These are phyloP conservation scores for Acorus calamus DNA, from an alignment of 106 monocot species.

Conservation along the genomic window DNA sequence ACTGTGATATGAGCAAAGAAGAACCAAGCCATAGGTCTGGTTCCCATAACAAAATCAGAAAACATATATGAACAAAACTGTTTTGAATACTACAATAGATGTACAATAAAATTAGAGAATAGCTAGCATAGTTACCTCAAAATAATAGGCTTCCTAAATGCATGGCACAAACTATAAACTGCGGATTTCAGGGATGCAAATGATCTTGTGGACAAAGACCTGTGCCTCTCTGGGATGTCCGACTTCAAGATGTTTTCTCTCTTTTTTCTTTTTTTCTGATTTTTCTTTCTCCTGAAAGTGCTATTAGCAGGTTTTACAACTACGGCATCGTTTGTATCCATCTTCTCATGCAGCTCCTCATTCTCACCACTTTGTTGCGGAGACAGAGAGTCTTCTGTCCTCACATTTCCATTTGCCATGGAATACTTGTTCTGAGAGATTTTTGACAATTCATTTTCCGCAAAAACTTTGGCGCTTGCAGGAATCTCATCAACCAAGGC, in stretches of 20 bases:
- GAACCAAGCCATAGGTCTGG: conserved; percentile 88
- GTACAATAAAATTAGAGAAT: background rate
- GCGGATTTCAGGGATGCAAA: conserved; percentile 44
- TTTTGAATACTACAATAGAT: background rate
- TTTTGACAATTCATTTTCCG: too few relatives aligned
- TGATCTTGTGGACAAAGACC: conserved; percentile 5
- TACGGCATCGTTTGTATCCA: conserved; percentile 1
- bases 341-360: too few relatives aligned
- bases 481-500: conserved; percentile 35
- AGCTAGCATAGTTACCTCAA: conserved; percentile 30
- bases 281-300: conserved; percentile 19
- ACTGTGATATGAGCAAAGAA: conserved; percentile 55
- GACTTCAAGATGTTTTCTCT: background rate
- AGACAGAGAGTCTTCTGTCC: background rate
- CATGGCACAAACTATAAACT: conserved; percentile 25
- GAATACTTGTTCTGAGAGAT: too few relatives aligned
- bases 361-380: background rate
- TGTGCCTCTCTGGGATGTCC: conserved; percentile 16
- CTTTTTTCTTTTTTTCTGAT: conserved; percentile 13
- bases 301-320: conserved; percentile 10
- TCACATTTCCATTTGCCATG: background rate
- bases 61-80: background rate
- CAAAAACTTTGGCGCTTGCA: background rate
- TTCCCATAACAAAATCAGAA: background rate
- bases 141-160: conserved; percentile 57